These are phyloP conservation scores for Endothia cerciana DNA, from an alignment of 2,329 filamentous ascomycete genomes.

Conservation along the genomic window DNA sequence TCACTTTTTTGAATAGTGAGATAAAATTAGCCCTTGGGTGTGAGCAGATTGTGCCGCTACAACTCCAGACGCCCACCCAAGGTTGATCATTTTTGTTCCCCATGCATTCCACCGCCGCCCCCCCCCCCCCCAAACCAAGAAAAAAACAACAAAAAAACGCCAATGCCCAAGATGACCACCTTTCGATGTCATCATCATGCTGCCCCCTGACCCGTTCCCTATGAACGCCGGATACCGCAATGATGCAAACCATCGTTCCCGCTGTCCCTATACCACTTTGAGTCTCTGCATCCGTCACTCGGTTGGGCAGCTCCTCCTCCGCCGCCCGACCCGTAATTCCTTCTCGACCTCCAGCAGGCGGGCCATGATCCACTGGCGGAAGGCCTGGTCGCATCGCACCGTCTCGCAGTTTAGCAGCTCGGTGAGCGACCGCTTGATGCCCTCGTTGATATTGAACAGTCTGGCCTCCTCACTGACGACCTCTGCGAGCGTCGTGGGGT, in stretches of 20 bases:
- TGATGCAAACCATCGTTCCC: not conserved
- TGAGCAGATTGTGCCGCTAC: not conserved
- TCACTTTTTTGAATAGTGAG: too few relatives aligned
- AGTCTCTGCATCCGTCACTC: slow-evolving; percentile 27
- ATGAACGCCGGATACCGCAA: not conserved
- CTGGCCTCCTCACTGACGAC: slow-evolving; percentile 57
- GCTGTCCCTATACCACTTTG: not conserved
- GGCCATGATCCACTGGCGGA: slow-evolving; percentile 63
- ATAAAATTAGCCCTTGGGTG: too few relatives aligned
- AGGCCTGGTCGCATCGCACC: slow-evolving; percentile 53
- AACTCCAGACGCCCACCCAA: not conserved
- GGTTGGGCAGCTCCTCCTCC: slow-evolving; percentile 47
- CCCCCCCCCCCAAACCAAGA: not conserved
- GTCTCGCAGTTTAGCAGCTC: slow-evolving; percentile 64
- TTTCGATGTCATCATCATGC: slow-evolving; percentile 5
- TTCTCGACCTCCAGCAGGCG: slow-evolving; percentile 64
- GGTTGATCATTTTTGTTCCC: not conserved
- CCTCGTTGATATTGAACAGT: slow-evolving; percentile 61
- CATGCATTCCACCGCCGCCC: not conserved
- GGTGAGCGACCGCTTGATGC: slow-evolving; percentile 64
- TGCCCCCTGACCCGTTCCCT: not conserved
- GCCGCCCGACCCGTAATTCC: slow-evolving; percentile 57
- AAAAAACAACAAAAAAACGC: slow-evolving; percentile 21
- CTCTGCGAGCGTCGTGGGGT: slow-evolving; percentile 52
- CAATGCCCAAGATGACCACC: slow-evolving; percentile 8